These are phyloP conservation scores for Macrophomina pseudophaseolina DNA, from an alignment of 2,329 filamentous ascomycete species.

Conservation along the genomic window DNA sequence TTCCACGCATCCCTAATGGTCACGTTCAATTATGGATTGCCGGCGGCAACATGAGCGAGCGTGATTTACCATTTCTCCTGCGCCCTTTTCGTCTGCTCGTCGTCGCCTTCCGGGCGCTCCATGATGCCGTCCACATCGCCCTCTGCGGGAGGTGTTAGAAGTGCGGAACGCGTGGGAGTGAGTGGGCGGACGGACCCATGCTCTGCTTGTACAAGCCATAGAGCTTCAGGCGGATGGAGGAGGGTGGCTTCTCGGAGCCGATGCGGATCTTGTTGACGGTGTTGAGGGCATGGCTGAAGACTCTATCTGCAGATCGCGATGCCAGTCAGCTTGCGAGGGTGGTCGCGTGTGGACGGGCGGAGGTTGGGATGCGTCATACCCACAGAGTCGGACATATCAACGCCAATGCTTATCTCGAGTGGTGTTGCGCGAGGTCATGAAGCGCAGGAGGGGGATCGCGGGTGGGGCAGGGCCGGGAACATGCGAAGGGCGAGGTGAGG, in stretches of 20 bases:
- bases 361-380: constrained; percentile 16
- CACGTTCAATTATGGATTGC: constrained; percentile 24
- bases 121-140: constrained; percentile 95
- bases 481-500: constrained; percentile 7
- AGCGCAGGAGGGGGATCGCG: background rate
- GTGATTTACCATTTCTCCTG: constrained; percentile 68
- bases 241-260: constrained; percentile 85
- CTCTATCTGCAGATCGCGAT: constrained; percentile 71
- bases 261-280: constrained; percentile 98
- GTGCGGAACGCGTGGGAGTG: background rate
- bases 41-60: constrained; percentile 30
- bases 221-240: constrained; percentile 81
- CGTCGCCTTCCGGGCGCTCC: constrained; percentile 70
- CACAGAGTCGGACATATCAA: constrained; percentile 28
- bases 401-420: constrained; percentile 19
- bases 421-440: constrained; percentile 19
- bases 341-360: constrained; percentile 15
- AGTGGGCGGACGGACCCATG: constrained; percentile 65
- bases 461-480: constrained; percentile 1
- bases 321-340: background rate
- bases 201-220: constrained; percentile 99
- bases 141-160: constrained; percentile 56
- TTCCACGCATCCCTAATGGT: constrained; percentile 84
- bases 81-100: constrained; percentile 58
- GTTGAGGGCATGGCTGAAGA: constrained; percentile 98